Base-by-base conservation (phyloP, 2,329 filamentous ascomycete species). In the Microcyclosporella mali region DNA sequence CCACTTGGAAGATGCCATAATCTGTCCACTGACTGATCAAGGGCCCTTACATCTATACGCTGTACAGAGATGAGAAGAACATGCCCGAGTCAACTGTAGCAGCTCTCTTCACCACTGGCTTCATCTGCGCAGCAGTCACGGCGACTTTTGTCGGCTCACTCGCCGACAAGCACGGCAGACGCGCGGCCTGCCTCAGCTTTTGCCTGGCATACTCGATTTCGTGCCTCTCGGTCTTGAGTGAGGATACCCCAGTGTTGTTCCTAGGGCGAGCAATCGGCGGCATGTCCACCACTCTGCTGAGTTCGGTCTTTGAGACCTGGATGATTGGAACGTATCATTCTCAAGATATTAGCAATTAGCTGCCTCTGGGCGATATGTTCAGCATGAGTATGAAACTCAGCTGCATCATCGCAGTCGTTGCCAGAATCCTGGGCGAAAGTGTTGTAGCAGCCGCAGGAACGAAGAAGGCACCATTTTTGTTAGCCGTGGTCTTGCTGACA, bases 221-320 rank as follows among this genome's bases (percentile, higher is more conserved):
- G 1, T 78, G 76, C 50, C 55, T 74, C 36, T 69, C 73, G 14
- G 73, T 77, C 38, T 61, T 78, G 19, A 67, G 68, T 37, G 63
- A 70, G 18, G 62, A 67, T 44, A 62, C 72, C 11, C 57, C 57
- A 10, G 18, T 76, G 9, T 63, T 82, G 4, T 72, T 78, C 40
- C 41, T 68, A 1, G 78, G 78, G 10, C 67, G 78, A 37, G 58
- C 74, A 1, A 66, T 79, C 3, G 75, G 74, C 16, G 78, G 78
- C 0, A 46, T 80, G 34, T 72, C 70, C 19, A 75, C 75, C 27
- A 78, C 74, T 18, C 59, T 81, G 31, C 66, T 81, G 21, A 80
- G 76, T 64, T 77, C 70, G 33, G 73, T 71, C 4, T 79, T 80
- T 49, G 77, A 81, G 58, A 76, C 73, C 52, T 81, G 77, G 77